Evolutionary conservation across 441 rosid species (phyloP).

Genomic region (Syzygium syzygioides): DNA sequence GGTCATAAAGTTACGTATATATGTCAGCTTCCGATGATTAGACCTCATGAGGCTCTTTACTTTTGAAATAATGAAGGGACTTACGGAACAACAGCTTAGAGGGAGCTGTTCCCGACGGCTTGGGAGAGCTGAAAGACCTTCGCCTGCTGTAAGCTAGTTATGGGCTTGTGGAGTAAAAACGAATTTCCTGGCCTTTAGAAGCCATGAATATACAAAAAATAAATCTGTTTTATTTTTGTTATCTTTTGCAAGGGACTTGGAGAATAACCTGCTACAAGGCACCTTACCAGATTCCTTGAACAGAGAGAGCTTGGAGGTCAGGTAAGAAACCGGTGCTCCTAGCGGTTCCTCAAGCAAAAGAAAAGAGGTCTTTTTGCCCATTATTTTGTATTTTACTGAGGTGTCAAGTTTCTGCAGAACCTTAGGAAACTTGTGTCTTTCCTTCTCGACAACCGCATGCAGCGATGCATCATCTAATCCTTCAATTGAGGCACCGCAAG

Average conservation of each 20-base stretch:
- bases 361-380: not conserved
- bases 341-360: not conserved
- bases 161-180: not conserved
- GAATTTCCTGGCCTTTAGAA: not conserved
- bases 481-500: constrained; percentile 73
- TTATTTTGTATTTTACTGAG: constrained; percentile 11
- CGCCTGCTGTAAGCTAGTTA: constrained; percentile 56
- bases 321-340: constrained; percentile 30
- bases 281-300: constrained; percentile 66
- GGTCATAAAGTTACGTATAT: not conserved
- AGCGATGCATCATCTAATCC: constrained; percentile 54
- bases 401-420: constrained; percentile 36
- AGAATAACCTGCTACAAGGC: constrained; percentile 73
- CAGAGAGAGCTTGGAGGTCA: constrained; percentile 56
- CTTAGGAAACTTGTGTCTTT: constrained; percentile 75
- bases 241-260: constrained; percentile 54
- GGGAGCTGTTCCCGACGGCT: constrained; percentile 67
- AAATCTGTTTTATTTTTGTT: constrained; percentile 1
- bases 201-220: not conserved
- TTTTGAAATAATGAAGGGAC: constrained; percentile 43
- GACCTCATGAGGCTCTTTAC: constrained; percentile 1
- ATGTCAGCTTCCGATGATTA: not conserved
- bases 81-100: constrained; percentile 70
- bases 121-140: constrained; percentile 66
- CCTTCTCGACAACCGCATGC: constrained; percentile 60